A percentile compares a stretch with the other conserved stretches of the same genome.
phyloP scores from a whole-genome alignment of 805 yeast species.

The Candida palmyrensis region DNA sequence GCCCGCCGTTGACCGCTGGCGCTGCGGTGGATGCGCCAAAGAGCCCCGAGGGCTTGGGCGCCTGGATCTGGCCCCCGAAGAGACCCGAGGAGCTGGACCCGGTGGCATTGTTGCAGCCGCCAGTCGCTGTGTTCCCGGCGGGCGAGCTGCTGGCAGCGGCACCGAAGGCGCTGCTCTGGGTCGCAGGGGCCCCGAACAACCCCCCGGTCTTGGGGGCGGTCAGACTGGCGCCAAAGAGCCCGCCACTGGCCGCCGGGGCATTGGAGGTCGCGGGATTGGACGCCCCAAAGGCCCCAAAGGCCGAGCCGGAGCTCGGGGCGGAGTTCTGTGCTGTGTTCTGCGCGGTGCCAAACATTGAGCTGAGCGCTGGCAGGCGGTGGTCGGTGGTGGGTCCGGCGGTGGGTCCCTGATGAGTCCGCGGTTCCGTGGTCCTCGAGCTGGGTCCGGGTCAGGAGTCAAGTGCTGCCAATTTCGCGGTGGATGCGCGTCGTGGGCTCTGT shows the following conservation, averaged over 20 bases:
- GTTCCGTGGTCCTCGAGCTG: too few relatives aligned
- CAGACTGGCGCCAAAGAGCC: constrained; percentile 16
- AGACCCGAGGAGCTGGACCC: constrained; percentile 25
- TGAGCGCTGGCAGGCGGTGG: too few relatives aligned
- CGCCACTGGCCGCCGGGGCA: constrained; percentile 12
- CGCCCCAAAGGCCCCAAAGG: constrained; percentile 1
- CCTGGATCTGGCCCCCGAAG: constrained; percentile 10
- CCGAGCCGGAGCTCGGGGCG: constrained; percentile 8
- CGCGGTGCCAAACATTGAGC: constrained; percentile 3
- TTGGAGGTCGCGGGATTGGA: constrained; percentile 1
- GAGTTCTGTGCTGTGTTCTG: constrained; percentile 6
- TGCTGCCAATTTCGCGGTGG: too few relatives aligned
- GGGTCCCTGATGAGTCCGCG: too few relatives aligned
- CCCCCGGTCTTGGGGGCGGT: constrained; percentile 15
- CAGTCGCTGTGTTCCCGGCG: constrained; percentile 14
- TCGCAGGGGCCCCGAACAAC: constrained; percentile 11
- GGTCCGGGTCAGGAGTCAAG: too few relatives aligned
- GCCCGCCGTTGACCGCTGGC: too few relatives aligned
- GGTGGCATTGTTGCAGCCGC: constrained; percentile 11
- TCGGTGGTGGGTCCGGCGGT: too few relatives aligned
- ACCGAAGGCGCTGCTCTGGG: too few relatives aligned
- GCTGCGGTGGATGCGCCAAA: too few relatives aligned
- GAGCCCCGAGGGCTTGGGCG: too few relatives aligned
- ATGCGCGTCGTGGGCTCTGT: too few relatives aligned
- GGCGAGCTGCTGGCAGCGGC: too few relatives aligned